A percentile compares a stretch with the other conserved stretches of the same genome.
These are phyloP conservation scores for Hawksworthiomyces lignivorus DNA, from an alignment of 2,329 filamentous ascomycete genomes.

Conservation along the genomic window DNA sequence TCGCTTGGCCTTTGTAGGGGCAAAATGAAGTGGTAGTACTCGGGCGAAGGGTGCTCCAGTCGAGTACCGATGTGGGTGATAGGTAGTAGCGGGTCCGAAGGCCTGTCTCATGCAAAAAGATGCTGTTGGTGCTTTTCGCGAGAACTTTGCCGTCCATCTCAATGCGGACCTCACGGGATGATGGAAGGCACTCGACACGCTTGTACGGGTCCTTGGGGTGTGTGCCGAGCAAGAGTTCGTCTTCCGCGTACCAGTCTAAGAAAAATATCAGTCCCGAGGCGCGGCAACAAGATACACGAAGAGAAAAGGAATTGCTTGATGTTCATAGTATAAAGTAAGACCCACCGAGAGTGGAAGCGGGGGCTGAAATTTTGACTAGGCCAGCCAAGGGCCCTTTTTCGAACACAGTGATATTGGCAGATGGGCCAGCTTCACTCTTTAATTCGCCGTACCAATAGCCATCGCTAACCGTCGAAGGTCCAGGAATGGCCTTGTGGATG, in stretches of 20 bases:
- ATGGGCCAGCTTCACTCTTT: too few relatives aligned
- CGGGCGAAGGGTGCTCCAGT: conserved; percentile 34
- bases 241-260: conserved; percentile 30
- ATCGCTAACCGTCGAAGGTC: conserved; percentile 8
- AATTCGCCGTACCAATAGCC: too few relatives aligned
- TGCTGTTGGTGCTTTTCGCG: conserved; percentile 34
- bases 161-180: conserved; percentile 44
- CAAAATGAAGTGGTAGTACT: conserved; percentile 50
- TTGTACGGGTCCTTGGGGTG: conserved; percentile 64
- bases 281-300: background rate
- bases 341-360: too few relatives aligned
- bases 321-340: too few relatives aligned
- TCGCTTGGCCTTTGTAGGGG: conserved; percentile 60
- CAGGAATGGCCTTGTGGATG: conserved; percentile 15
- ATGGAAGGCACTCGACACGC: conserved; percentile 53
- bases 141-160: conserved; percentile 38
- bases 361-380: conserved; percentile 16
- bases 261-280: background rate
- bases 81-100: conserved; percentile 54
- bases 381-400: conserved; percentile 11
- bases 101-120: conserved; percentile 54
- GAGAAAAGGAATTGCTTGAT: too few relatives aligned
- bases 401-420: conserved; percentile 18
- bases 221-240: conserved; percentile 25
- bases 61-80: conserved; percentile 39